Evolutionary conservation across 1,139 yeast species (phyloP), one percentile per base, ranked within the genome.

Genomic region (Taiozyma onychis): DNA sequence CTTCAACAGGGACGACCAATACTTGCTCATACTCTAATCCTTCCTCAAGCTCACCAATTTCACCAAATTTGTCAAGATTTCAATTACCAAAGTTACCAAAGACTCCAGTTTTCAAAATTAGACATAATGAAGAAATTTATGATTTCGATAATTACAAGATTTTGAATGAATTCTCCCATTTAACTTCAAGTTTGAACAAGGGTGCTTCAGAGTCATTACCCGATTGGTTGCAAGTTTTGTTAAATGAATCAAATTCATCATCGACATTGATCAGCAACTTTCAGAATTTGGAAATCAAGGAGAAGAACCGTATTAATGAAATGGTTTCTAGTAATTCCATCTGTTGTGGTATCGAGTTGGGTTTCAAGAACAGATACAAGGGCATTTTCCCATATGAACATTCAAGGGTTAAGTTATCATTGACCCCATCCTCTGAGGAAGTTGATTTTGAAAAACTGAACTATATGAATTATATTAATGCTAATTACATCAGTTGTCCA

Each of bases 361-460:
- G 95, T 16, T 73, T 72, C 54, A 83, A 88, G 62, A 88, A 88
- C 66, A 68, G 96, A 45, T 88, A 88, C 69, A 83, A 85, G 60
- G 91, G 88, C 63, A 85, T 88, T 44, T 83, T 86, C 64, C 84
- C 95, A 9, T 88, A 80, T 65, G 93, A 86, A 58, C 88, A 85
- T 61, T 78, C 91, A 7, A 70, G 96, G 52, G 96, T 88, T 18
- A 76, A 55, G 45, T 55, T 66, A 44, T 62, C 51, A 46, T 39
- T 48, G 37, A 55, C 56, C 14, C 56, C 64, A 28, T 52, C 56
- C 8, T 51, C 56, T 10, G 62, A 57, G 44, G 48, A 50, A 8
- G 51, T 49, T 11, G 41, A 48, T 6, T 45, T 32, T 22, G 43
- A 27, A 3, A 32, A 41, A 35, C 10, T 39, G 5, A 39, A 39